Evolutionary conservation across 2,329 filamentous ascomycete genomes (phyloP), one percentile per base, ranked within the genome.

Genomic region (Fusarium nurragi): DNA sequence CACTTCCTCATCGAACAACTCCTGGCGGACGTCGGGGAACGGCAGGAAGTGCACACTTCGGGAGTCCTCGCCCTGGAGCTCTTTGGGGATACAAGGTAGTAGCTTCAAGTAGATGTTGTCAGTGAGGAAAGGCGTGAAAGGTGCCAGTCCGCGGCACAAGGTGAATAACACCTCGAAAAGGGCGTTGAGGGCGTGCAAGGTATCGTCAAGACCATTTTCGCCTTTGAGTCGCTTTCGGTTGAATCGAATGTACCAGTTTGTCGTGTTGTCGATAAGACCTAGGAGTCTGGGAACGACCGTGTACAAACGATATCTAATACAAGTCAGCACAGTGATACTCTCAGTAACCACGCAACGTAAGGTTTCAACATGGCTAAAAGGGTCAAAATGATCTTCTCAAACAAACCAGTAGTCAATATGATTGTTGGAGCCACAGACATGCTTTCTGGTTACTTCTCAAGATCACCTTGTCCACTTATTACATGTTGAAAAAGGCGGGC

Each of bases 221-320:
- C 94, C 94, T 87, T 97, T 97, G 68, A 97, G 83, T 52, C 94
- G 88, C 77, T 91, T 91, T 52, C 94, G 87, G 82, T 97, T 97
- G 82, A 97, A 96, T 61, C 93, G 87, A 76, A 97, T 97, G 79
- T 97, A 97, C 94, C 94, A 97, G 79, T 98, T 98, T n/a, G 94
- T 97, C 5, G 92, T 93, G 78, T 96, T 93, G 73, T 97, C 94
- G 67, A 97, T 96, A 72, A 97, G 85, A 56, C 85, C 86, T 18
- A 97, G 84, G 60, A 98, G 80, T 64, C 91, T 86, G 9, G 94
- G 94, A 40, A 97, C 93, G 40, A 98, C 94, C 2, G 94, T 98
- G 78, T 97, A 98, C 32, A 94, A 79, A 37, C 91, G 32, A 16
- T 34, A 34, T 34, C 32, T 34, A 16, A n/a, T 18, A 7, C 32